Conservation (phyloP, 129 eudicot species). For the Flaveria bidentis region DNA sequence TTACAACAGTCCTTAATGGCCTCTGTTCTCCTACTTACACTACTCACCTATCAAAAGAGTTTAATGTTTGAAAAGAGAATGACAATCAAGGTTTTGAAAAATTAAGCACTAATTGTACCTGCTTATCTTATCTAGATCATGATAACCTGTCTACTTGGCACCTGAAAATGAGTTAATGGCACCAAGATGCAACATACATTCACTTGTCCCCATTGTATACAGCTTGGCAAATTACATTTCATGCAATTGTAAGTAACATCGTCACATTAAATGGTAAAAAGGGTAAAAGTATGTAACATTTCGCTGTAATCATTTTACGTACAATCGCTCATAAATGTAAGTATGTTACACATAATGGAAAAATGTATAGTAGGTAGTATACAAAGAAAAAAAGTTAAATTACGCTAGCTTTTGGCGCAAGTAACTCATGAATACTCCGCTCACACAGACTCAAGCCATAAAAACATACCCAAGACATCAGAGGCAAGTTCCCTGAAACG, state of each 20-base stretch:
- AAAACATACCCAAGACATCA: constrained; percentile 65
- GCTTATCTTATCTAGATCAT: too few relatives aligned
- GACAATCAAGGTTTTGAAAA: too few relatives aligned
- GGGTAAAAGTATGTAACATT: neutral
- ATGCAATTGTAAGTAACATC: neutral
- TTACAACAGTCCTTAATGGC: neutral
- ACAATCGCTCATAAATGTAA: neutral
- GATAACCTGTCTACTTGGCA: too few relatives aligned
- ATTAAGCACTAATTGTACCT: too few relatives aligned
- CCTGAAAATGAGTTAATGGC: too few relatives aligned
- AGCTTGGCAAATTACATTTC: neutral
- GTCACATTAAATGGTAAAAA: neutral
- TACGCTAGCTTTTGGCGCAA: neutral
- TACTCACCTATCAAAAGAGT: too few relatives aligned
- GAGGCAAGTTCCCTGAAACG: constrained; percentile 93
- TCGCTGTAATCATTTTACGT: neutral
- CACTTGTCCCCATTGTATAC: neutral
- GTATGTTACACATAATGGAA: neutral
- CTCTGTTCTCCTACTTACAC: too few relatives aligned
- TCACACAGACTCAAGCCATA: neutral
- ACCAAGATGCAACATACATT: neutral
- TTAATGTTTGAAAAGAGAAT: too few relatives aligned
- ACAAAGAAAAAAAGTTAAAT: neutral
- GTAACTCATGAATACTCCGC: neutral
- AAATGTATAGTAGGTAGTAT: neutral